Evolutionary conservation across 148 eudicot genomes (phyloP).

Genomic region (Chenopodium quinoa): DNA sequence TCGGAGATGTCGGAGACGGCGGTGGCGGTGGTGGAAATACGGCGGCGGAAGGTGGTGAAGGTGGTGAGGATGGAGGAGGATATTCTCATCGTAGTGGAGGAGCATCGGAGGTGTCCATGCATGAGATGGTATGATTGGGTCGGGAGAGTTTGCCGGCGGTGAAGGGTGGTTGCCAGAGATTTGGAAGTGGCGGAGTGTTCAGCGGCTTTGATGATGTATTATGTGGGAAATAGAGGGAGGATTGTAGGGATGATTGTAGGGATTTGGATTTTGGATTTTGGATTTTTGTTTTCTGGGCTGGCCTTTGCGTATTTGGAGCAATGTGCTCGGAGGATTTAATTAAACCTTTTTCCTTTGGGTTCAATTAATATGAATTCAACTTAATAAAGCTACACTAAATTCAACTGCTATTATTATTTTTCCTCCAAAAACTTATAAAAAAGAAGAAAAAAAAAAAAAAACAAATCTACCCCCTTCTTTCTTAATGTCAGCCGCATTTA

Average conservation of each 20-base stretch:
- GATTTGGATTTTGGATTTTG: slow-evolving; percentile 1
- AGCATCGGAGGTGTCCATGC: slow-evolving; percentile 26
- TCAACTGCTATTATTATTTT: too few relatives aligned
- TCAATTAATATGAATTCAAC: too few relatives aligned
- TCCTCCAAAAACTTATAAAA: too few relatives aligned
- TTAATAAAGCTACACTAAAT: too few relatives aligned
- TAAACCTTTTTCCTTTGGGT: too few relatives aligned
- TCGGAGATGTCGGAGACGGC: slow-evolving; percentile 8
- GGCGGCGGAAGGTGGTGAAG: slow-evolving; percentile 14
- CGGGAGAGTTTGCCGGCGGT: slow-evolving; percentile 7
- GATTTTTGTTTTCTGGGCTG: background rate
- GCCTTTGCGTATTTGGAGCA: slow-evolving; percentile 31
- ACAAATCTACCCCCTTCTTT: too few relatives aligned
- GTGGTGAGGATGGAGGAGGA: slow-evolving; percentile 26
- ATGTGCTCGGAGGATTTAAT: background rate
- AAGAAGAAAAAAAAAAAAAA: too few relatives aligned
- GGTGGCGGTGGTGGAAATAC: slow-evolving; percentile 19
- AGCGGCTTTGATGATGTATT: background rate
- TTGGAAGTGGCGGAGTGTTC: background rate
- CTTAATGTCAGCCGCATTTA: too few relatives aligned
- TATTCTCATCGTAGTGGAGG: slow-evolving; percentile 31
- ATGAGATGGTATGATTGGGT: background rate
- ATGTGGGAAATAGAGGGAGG: background rate
- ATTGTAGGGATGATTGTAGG: background rate
- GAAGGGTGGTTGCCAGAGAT: slow-evolving; percentile 13